These are phyloP conservation scores for Martiniozyma asiatica DNA, from an alignment of 1,139 yeast species.

Conservation along the genomic window DNA sequence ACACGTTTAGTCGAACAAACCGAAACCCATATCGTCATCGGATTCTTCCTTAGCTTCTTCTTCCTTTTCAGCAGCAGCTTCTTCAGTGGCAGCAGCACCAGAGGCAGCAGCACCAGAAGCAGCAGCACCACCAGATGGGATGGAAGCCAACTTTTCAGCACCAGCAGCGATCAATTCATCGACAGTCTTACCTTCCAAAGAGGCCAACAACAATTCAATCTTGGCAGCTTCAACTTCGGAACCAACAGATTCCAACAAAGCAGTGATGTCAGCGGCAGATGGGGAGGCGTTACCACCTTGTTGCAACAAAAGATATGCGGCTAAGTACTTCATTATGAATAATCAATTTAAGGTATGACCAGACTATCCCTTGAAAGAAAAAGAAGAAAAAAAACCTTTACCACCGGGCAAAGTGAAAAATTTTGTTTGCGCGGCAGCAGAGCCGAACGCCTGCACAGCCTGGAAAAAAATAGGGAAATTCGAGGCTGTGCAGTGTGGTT, in stretches of 20 bases:
- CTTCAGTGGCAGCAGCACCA: slow-evolving; percentile 55
- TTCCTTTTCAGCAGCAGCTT: slow-evolving; percentile 60
- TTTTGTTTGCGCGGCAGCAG: neutral
- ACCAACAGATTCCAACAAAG: slow-evolving; percentile 87
- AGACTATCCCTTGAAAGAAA: slow-evolving; percentile 21
- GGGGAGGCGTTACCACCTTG: slow-evolving; percentile 68
- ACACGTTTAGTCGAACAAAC: slow-evolving; percentile 24
- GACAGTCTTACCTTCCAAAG: slow-evolving; percentile 89
- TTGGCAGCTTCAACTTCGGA: slow-evolving; percentile 90
- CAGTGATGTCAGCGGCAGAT: slow-evolving; percentile 83
- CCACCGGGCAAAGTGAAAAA: neutral
- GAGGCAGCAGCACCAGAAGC: slow-evolving; percentile 61
- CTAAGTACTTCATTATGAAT: slow-evolving; percentile 50
- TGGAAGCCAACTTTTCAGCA: slow-evolving; percentile 87
- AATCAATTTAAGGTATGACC: slow-evolving; percentile 33
- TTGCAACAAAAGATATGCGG: slow-evolving; percentile 57
- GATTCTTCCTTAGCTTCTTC: slow-evolving; percentile 47
- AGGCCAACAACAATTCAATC: slow-evolving; percentile 71
- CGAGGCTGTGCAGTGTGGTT: too few species aligned
- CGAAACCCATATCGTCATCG: slow-evolving; percentile 27
- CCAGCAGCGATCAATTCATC: slow-evolving; percentile 94
- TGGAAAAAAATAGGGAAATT: too few species aligned
- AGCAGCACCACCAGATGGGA: slow-evolving; percentile 97
- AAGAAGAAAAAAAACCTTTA: neutral
- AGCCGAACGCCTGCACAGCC: too few species aligned